Base-by-base conservation (phyloP, 2,329 filamentous ascomycete genomes). In the Aspergillus japonicus region DNA sequence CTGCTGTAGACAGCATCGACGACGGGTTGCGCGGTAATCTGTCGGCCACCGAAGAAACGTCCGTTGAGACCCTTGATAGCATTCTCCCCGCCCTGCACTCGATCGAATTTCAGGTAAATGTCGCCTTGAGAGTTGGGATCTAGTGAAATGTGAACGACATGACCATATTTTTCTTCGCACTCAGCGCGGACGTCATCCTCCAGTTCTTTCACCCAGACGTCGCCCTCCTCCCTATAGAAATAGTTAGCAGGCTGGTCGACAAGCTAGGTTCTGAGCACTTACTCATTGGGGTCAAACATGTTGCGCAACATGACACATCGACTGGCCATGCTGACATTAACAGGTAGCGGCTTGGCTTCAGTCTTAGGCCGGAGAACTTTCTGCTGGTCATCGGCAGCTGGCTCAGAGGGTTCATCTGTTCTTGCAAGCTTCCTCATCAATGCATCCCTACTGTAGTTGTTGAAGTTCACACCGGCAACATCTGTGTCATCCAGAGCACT, bases 1-100 rank as follows among this genome's bases (percentile, higher is more conserved):
- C 90, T 96, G 87, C 91, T 95, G 87, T 98, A 99, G 81, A 99
- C 92, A 73, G 94, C 94, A 79, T 99, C 95, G 77, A 98, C 94
- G 80, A 99, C 92, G 77, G 93, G 95, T 66, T 92, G 90, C 70
- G 94, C 95, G 75, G 90, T 94, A 77, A 99, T 96, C 83, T 91
- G 92, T 72, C 89, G 87, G 71, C 91, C 91, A 73, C 92, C 95
- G 78, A 99, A 99, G 78, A 91, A 96, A 74, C 95, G 89, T 73
- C 95, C 95, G 78, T 99, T 98, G 64, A 99, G 87, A 73, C 95
- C 95, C 77, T 96, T 96, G 80, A 98, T 96, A 70, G 95, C 95
- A 75, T 97, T 98, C 79, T 97, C 92, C 75, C 94, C 94, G 69
- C 94, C 94, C 76, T 93, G 87, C 64, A 98, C 91, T 72, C 92